Percentiles rank a stretch among this genome's conserved stretches.
Evolutionary conservation across 2,329 filamentous ascomycete species (phyloP).

Genomic region (Ophiostoma perfectum): DNA sequence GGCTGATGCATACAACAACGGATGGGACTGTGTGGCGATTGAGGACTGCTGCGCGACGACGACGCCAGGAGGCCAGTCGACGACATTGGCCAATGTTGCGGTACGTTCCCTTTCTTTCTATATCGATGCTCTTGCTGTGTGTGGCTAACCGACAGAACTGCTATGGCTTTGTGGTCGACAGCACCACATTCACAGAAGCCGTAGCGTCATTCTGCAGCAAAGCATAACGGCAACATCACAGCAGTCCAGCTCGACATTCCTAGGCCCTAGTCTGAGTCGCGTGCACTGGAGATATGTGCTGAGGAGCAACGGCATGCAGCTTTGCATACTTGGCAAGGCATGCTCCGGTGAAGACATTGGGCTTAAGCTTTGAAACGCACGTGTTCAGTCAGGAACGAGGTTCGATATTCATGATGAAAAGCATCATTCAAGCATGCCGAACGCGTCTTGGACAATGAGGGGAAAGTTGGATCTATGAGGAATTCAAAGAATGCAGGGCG

Average conservation of each 20-base stretch:
- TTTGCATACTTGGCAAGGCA: neutral
- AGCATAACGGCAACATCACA: neutral
- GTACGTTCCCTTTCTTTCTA: slow-evolving; percentile 30
- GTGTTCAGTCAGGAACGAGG: neutral
- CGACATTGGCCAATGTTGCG: slow-evolving; percentile 35
- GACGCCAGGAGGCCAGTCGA: slow-evolving; percentile 37
- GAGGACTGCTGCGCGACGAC: slow-evolving; percentile 51
- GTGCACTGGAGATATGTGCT: neutral
- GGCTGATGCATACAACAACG: slow-evolving; percentile 50
- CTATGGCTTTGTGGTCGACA: slow-evolving; percentile 9
- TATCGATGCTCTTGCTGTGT: neutral
- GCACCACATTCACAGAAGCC: neutral
- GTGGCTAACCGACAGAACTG: slow-evolving; percentile 3
- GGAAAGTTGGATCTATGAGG: too few relatives aligned
- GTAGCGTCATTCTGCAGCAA: neutral
- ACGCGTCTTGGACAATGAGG: too few relatives aligned
- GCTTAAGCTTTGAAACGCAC: neutral
- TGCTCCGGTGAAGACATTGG: neutral
- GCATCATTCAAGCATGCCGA: too few relatives aligned
- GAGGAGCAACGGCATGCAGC: neutral
- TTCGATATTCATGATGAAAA: too few relatives aligned
- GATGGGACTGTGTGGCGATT: slow-evolving; percentile 52
- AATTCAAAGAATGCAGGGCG: too few relatives aligned
- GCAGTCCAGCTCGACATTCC: neutral
- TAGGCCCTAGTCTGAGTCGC: neutral